Percentiles rank a stretch among this genome's conserved stretches.
Evolutionary conservation across 306 rosid genomes (phyloP).

Genomic region (Castanopsis chinensis): DNA sequence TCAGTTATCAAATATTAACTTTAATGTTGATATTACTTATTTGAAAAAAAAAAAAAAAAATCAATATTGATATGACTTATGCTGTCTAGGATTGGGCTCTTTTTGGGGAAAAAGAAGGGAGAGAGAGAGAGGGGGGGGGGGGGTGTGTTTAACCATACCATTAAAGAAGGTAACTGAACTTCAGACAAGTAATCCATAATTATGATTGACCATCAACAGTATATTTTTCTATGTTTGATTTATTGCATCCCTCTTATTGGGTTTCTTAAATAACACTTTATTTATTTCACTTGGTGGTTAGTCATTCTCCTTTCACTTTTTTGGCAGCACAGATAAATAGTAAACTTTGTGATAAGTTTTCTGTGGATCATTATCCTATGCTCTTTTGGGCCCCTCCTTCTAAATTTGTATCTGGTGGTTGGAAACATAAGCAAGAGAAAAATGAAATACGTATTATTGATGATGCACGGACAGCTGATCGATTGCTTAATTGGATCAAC

Average conservation of each 20-base stretch:
- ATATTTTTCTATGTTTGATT: no score
- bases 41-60: no score
- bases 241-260: background rate
- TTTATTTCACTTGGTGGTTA: conserved; percentile 29
- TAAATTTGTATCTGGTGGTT: conserved; percentile 70
- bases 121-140: no score
- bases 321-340: conserved; percentile 96
- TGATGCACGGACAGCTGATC: conserved; percentile 75
- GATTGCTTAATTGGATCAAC: conserved; percentile 84
- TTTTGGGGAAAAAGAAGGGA: no score
- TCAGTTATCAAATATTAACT: no score
- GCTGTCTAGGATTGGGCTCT: no score
- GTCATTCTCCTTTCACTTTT: conserved; percentile 44
- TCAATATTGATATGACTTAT: no score
- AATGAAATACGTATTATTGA: conserved; percentile 58
- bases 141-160: no score
- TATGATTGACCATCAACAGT: no score
- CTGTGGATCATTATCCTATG: conserved; percentile 91
- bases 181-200: no score
- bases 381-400: conserved; percentile 91
- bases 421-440: conserved; percentile 75
- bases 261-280: background rate
- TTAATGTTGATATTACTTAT: no score
- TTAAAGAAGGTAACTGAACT: no score
- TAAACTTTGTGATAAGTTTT: conserved; percentile 89